phyloP scores from a whole-genome alignment of 805 yeast genomes.

The Saccharomycopsis malanga region DNA sequence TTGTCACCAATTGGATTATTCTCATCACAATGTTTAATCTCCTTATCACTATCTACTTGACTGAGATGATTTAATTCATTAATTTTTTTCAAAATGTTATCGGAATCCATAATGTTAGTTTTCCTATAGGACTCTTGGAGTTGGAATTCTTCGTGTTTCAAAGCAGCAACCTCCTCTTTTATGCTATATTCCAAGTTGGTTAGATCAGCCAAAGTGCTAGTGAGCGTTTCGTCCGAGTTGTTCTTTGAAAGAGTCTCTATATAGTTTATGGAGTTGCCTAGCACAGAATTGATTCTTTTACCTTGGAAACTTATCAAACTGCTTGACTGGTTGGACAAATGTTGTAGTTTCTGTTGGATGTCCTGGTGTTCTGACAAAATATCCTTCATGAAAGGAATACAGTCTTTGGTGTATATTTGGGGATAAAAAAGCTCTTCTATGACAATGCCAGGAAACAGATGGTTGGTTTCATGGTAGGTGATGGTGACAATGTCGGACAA shows the following conservation, averaged over 20 bases:
- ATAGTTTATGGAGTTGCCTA: constrained; percentile 3
- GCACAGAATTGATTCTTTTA: constrained; percentile 6
- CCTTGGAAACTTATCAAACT: constrained; percentile 9
- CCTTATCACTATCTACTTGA: too few relatives aligned
- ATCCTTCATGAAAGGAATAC: neutral
- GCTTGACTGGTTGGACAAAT: neutral
- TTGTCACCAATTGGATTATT: neutral
- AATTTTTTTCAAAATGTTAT: neutral
- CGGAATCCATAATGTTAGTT: neutral
- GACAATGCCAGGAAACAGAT: neutral
- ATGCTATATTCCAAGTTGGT: constrained; percentile 1
- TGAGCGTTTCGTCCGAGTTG: neutral
- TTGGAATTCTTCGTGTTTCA: neutral
- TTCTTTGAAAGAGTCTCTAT: neutral
- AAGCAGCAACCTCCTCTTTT: neutral
- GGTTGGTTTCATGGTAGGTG: neutral
- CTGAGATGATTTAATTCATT: neutral
- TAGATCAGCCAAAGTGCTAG: neutral
- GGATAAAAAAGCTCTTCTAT: constrained; percentile 17
- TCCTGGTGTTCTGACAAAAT: constrained; percentile 1
- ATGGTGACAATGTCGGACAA: constrained; percentile 13
- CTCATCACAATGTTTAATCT: neutral
- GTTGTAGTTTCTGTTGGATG: neutral
- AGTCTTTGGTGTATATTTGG: constrained; percentile 15
- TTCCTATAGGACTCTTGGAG: neutral